Conservation (phyloP, 2,329 filamentous ascomycete species). For the Cladosporium sp. region DNA sequence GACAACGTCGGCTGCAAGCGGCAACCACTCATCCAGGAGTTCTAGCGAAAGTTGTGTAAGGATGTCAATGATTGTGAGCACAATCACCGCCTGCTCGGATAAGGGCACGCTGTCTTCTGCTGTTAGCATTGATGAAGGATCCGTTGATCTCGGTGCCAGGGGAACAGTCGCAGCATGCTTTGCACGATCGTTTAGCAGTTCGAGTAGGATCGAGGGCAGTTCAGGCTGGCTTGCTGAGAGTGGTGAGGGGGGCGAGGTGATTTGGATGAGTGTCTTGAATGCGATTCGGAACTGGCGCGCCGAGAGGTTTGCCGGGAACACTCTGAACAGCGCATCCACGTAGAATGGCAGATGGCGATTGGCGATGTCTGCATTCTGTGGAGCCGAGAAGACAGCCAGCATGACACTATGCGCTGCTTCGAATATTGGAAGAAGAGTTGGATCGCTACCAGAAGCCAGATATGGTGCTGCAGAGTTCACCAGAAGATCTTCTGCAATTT, state of each 20-base stretch:
- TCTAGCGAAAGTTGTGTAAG: conserved; percentile 67
- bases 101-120: conserved; percentile 29
- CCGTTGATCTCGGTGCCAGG: conserved; percentile 22
- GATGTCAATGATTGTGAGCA: conserved; percentile 73
- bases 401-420: conserved; percentile 82
- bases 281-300: conserved; percentile 83
- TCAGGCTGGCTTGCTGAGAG: conserved; percentile 68
- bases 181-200: conserved; percentile 67
- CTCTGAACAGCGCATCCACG: conserved; percentile 69
- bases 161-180: conserved; percentile 47
- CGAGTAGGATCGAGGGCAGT: conserved; percentile 74
- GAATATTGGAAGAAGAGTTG: conserved; percentile 64
- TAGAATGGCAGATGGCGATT: conserved; percentile 74
- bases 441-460: conserved; percentile 56
- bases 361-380: conserved; percentile 68
- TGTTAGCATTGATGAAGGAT: conserved; percentile 34
- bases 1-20: conserved; percentile 63
- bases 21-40: conserved; percentile 75
- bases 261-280: conserved; percentile 77
- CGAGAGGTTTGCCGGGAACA: conserved; percentile 74
- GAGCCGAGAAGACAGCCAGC: conserved; percentile 73
- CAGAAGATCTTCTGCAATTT: conserved; percentile 66
- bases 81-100: conserved; percentile 76
- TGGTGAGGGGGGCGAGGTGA: conserved; percentile 73
- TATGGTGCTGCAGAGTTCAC: conserved; percentile 71